Evolutionary conservation across 176 grass and related monocot genomes (phyloP), one percentile per base, ranked within the genome.

Genomic region (Oryza officinalis): DNA sequence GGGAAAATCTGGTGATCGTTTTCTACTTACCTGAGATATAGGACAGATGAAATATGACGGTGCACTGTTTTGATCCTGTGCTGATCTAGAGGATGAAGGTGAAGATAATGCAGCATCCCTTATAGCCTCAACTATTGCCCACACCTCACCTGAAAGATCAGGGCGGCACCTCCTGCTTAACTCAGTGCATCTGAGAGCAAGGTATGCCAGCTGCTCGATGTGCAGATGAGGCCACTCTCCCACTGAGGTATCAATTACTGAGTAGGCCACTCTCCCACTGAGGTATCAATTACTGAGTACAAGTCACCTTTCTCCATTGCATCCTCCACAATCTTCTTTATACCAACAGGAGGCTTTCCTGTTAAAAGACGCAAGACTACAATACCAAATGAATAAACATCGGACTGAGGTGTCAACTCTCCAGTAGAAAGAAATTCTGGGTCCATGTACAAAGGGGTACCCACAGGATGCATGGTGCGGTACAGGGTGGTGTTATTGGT

Each of bases 321-420:
- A 88, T 88, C 81, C 63, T 88, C 87, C 68, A 84, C 75, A 15
- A 68, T 59, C 69, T 79, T 88, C 76, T 80, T 88, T 79, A 88
- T 83, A 32, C 75, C 69, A 80, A 74, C 46, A 80, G 81, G 81
- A 47, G 81, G 75, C 22, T 27, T 88, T 52, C 87, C 81, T 5
- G 87, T 88, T 46, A 88, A 60, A 43, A 80, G 81, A 64, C 81
- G 81, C 44, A 88, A 37, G 14, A 84, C 87, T 65, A 88, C 76
- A 32, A 88, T 80, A 20, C 87, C 87, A 67, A 88, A 80, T 60
- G 87, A 84, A 84, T 88, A 88, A 27, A 84, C 69, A 79, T 88
- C 75, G 0, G 87, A 84, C 13, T 72, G 87, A 67, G 81, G 82
- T 80, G 87, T 88, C 81, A 88, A 17, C 63, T 84, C 87, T 57